phyloP scores from a whole-genome alignment of 2,329 filamentous ascomycete genomes.

The Gnomoniopsis sp. region DNA sequence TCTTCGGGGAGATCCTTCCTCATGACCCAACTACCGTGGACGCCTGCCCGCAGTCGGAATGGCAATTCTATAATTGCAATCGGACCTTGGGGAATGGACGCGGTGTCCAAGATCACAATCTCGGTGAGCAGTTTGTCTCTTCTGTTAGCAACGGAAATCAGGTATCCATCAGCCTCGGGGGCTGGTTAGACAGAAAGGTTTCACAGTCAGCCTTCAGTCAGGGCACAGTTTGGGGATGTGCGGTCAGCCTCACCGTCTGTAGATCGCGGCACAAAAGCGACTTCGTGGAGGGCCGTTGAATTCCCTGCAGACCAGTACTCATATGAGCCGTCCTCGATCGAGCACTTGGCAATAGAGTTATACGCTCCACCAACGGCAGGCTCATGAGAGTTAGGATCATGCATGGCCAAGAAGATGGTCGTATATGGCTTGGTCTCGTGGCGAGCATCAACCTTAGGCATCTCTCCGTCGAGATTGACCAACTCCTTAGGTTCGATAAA shows the following conservation, averaged over 20 bases:
- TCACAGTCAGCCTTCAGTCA: neutral
- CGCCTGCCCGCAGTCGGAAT: constrained; percentile 4
- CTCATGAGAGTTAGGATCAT: constrained; percentile 9
- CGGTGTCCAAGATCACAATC: constrained; percentile 3
- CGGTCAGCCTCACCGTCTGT: neutral
- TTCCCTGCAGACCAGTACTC: constrained; percentile 10
- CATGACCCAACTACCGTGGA: constrained; percentile 11
- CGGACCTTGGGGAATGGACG: neutral
- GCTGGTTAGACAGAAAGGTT: neutral
- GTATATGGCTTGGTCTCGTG: constrained; percentile 7
- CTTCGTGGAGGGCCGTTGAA: constrained; percentile 4
- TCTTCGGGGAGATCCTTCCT: neutral
- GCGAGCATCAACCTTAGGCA: constrained; percentile 4
- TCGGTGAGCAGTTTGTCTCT: constrained; percentile 9
- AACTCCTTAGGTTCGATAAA: constrained; percentile 2
- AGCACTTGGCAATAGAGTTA: constrained; percentile 11
- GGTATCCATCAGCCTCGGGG: constrained; percentile 7
- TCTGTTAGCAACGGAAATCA: constrained; percentile 8
- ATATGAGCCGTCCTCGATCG: constrained; percentile 4
- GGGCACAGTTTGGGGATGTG: too few species aligned
- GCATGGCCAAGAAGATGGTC: constrained; percentile 9
- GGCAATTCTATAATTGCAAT: constrained; percentile 10
- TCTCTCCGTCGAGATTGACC: constrained; percentile 9
- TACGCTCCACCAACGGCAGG: constrained; percentile 7
- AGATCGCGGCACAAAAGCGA: constrained; percentile 10